Evolutionary conservation across 108 stramenopile genomes (phyloP).

Genomic region (Mediolabrus comicus): DNA sequence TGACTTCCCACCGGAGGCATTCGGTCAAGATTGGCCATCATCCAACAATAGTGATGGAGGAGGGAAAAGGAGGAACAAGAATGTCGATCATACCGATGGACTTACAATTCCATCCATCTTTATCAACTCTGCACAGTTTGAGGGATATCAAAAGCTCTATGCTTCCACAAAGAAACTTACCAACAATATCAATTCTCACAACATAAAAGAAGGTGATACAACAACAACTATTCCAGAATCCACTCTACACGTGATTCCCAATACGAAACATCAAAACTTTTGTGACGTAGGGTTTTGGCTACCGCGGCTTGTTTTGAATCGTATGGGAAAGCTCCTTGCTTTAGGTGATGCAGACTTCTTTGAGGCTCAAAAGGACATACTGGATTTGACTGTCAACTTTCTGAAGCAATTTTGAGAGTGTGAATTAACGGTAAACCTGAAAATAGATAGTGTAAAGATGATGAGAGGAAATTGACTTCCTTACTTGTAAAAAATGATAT

Average conservation of each 20-base stretch:
- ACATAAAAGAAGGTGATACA: conserved; percentile 5
- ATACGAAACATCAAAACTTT: conserved; percentile 60
- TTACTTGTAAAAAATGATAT: no score
- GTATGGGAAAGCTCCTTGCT: conserved; percentile 5
- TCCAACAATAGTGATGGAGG: not conserved
- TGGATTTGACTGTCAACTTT: conserved; percentile 32
- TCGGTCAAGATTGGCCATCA: conserved; percentile 17
- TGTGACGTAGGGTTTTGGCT: conserved; percentile 60
- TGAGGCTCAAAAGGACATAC: conserved; percentile 18
- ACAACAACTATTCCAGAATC: not conserved
- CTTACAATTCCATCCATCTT: conserved; percentile 50
- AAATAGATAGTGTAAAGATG: no score
- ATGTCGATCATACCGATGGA: not conserved
- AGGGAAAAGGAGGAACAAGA: not conserved
- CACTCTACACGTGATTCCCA: conserved; percentile 33
- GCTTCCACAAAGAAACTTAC: conserved; percentile 37
- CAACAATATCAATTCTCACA: conserved; percentile 17
- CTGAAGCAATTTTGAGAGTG: conserved; percentile 9
- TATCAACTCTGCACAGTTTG: conserved; percentile 50
- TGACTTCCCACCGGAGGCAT: conserved; percentile 56
- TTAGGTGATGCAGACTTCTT: conserved; percentile 23
- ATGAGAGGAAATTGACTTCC: no score
- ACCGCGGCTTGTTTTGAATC: conserved; percentile 6
- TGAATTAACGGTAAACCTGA: no score
- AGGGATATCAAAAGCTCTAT: conserved; percentile 37